Evolutionary conservation across 305 asterid species (phyloP).

Genomic region (Solanum hybrid): DNA sequence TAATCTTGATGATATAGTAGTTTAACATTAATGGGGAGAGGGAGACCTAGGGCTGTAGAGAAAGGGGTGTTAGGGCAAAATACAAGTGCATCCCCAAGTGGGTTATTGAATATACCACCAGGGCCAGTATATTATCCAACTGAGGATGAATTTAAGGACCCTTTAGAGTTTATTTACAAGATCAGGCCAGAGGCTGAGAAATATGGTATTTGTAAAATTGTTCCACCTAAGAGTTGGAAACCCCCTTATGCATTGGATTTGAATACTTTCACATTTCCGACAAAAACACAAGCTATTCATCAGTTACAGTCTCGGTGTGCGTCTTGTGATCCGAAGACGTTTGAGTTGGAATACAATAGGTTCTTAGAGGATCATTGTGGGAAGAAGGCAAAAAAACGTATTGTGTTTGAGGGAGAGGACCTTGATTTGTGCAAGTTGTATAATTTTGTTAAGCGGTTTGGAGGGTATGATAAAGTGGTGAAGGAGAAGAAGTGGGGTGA

Average conservation of each 20-base stretch:
- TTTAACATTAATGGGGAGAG: slow-evolving; percentile 50
- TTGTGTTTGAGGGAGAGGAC: slow-evolving; percentile 76
- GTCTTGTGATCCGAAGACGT: slow-evolving; percentile 77
- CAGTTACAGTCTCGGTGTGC: slow-evolving; percentile 86
- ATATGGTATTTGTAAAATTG: slow-evolving; percentile 88
- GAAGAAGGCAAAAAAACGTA: slow-evolving; percentile 59
- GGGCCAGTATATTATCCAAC: slow-evolving; percentile 88
- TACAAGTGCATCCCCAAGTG: slow-evolving; percentile 28
- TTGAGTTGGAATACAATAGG: slow-evolving; percentile 63
- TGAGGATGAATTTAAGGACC: slow-evolving; percentile 88
- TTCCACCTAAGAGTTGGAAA: slow-evolving; percentile 79
- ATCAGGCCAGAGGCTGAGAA: slow-evolving; percentile 96
- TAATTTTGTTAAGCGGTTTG: slow-evolving; percentile 81
- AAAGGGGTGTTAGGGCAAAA: slow-evolving; percentile 57
- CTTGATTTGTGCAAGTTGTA: slow-evolving; percentile 79
- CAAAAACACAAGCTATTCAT: slow-evolving; percentile 90
- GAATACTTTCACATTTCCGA: slow-evolving; percentile 67
- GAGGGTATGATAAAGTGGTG: slow-evolving; percentile 68
- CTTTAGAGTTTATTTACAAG: slow-evolving; percentile 74
- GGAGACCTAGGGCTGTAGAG: slow-evolving; percentile 70
- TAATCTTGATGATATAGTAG: background rate
- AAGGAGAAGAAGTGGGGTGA: slow-evolving; percentile 89
- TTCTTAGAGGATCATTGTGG: slow-evolving; percentile 82
- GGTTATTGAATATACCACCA: slow-evolving; percentile 51
- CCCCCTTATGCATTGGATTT: slow-evolving; percentile 79